Evolutionary conservation across 352 stramenopile species (phyloP).

Genomic region (Peronospora destructor): DNA sequence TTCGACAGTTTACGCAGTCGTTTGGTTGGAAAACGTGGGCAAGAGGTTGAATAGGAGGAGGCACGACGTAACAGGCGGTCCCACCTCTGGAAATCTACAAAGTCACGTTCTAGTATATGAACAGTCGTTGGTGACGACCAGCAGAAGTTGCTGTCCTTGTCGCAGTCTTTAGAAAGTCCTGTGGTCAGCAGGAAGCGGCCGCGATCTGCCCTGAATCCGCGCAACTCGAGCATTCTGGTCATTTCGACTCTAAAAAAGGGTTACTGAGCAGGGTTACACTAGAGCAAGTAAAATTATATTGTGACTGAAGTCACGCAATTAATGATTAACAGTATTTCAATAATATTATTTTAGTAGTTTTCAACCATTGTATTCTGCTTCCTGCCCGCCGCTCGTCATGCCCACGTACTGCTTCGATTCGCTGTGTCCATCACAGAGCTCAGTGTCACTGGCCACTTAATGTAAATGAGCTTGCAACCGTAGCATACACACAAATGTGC

Average conservation of each 20-base stretch:
- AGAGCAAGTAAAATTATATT: too few relatives aligned
- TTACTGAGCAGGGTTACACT: slow-evolving; percentile 11
- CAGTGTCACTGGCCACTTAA: slow-evolving; percentile 73
- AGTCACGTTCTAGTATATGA: slow-evolving; percentile 27
- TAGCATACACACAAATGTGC: slow-evolving; percentile 56
- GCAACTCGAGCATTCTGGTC: slow-evolving; percentile 23
- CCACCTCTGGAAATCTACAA: slow-evolving; percentile 41
- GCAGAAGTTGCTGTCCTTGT: slow-evolving; percentile 1
- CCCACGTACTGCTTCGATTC: slow-evolving; percentile 45
- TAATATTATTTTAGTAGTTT: too few relatives aligned
- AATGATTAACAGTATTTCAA: too few relatives aligned
- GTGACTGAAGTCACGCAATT: too few relatives aligned
- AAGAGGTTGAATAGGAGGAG: neutral
- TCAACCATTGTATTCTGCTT: too few relatives aligned
- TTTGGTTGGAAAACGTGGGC: slow-evolving; percentile 42
- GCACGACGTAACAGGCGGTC: slow-evolving; percentile 28
- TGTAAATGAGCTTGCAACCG: slow-evolving; percentile 67
- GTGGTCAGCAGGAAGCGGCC: slow-evolving; percentile 29
- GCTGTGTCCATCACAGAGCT: slow-evolving; percentile 75
- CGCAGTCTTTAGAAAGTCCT: neutral
- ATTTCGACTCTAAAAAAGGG: neutral
- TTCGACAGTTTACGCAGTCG: slow-evolving; percentile 52
- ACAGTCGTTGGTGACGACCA: neutral
- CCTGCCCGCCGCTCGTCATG: too few relatives aligned
- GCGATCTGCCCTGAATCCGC: slow-evolving; percentile 30